phyloP scores from a whole-genome alignment of 768 basidiomycete genomes.

The Gautieria morchelliformis region DNA sequence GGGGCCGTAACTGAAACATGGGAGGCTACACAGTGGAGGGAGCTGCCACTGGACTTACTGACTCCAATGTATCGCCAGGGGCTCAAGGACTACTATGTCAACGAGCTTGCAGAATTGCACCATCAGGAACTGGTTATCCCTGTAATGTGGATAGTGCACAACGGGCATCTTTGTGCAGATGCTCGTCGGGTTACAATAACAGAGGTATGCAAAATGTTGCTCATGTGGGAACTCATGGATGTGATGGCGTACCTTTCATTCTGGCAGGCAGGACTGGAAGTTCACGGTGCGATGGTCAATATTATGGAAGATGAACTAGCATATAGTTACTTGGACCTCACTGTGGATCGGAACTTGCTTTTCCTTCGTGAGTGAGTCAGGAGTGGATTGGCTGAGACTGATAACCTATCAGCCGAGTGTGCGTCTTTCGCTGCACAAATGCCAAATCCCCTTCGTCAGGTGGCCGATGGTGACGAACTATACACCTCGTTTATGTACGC shows the following conservation, averaged over 20 bases:
- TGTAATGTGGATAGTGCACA: neutral
- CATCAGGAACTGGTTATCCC: slow-evolving; percentile 6
- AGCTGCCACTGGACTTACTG: neutral
- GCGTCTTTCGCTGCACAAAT: neutral
- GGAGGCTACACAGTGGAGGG: neutral
- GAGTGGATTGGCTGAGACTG: neutral
- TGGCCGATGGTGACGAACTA: too few species aligned
- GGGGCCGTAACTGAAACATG: neutral
- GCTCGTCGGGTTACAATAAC: too few species aligned
- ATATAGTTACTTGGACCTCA: too few species aligned
- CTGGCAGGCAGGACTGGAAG: too few species aligned
- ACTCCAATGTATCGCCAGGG: slow-evolving; percentile 14
- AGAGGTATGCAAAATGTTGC: too few species aligned
- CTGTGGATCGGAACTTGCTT: too few species aligned
- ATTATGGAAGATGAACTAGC: too few species aligned
- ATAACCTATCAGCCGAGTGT: neutral
- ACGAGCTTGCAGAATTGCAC: slow-evolving; percentile 11
- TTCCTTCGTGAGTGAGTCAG: neutral
- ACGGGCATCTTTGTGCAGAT: neutral
- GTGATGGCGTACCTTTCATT: too few species aligned
- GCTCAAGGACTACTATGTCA: slow-evolving; percentile 11
- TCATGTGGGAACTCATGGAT: too few species aligned
- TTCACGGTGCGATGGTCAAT: too few species aligned
- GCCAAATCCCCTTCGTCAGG: slow-evolving; percentile 5
- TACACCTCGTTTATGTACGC: slow-evolving; percentile 1